A percentile compares a stretch with the other conserved stretches of the same genome.
These are phyloP conservation scores for Arachis monticola DNA, from an alignment of 331 rosid species.

Conservation along the genomic window DNA sequence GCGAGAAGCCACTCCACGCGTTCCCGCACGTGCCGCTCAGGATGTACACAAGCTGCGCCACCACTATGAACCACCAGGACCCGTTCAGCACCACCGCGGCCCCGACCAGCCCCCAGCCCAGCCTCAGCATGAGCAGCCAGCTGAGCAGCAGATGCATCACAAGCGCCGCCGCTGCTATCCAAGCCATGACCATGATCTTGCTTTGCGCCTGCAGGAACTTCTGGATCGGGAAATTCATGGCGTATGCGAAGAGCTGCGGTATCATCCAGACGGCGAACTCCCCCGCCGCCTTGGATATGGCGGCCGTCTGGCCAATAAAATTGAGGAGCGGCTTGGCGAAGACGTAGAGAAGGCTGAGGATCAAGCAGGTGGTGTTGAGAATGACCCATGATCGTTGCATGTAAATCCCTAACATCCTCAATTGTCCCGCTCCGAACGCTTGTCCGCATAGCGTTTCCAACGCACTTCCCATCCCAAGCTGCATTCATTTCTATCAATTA, in stretches of 20 bases:
- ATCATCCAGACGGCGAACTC: slow-evolving; percentile 74
- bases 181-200: slow-evolving; percentile 84
- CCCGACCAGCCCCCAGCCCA: slow-evolving; percentile 68
- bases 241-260: slow-evolving; percentile 83
- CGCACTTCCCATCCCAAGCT: slow-evolving; percentile 95
- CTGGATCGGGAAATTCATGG: slow-evolving; percentile 65
- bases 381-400: slow-evolving; percentile 93
- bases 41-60: slow-evolving; percentile 61
- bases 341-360: slow-evolving; percentile 53
- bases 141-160: slow-evolving; percentile 60
- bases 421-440: slow-evolving; percentile 77
- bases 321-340: slow-evolving; percentile 54
- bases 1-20: slow-evolving; percentile 80
- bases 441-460: slow-evolving; percentile 89
- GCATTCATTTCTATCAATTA: background rate
- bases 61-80: slow-evolving; percentile 75
- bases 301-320: slow-evolving; percentile 64
- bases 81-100: slow-evolving; percentile 66
- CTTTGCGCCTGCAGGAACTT: slow-evolving; percentile 89
- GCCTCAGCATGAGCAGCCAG: slow-evolving; percentile 64
- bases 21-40: slow-evolving; percentile 62
- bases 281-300: slow-evolving; percentile 74
- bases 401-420: slow-evolving; percentile 77
- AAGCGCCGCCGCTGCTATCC: slow-evolving; percentile 59
- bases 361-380: slow-evolving; percentile 43